Evolutionary conservation across 345 rosid species (phyloP), one percentile per base, ranked within the genome.

Genomic region (Conringia planisiliqua): DNA sequence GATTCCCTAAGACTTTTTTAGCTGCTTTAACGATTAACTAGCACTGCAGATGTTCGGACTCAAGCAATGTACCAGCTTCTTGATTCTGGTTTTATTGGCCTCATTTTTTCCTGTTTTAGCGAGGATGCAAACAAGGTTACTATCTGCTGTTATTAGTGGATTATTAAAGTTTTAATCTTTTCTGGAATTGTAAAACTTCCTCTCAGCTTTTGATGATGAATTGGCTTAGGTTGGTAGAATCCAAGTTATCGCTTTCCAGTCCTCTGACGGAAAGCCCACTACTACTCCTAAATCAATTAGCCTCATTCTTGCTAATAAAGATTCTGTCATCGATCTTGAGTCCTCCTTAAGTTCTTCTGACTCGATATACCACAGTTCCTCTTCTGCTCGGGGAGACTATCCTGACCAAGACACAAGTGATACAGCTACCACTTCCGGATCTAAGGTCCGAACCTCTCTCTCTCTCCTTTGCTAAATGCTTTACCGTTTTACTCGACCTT

Each of bases 11-110:
- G 10, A 1, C 1, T 12, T 0, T 52, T 26, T 10, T 29, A 9
- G 48, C 30, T 33, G 33, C 16, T 38, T 60, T 71, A n/a, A 40
- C n/a, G 17, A 10, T 22, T 65, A 44, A 72, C 20, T 36, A 46
- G 58, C 46, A 16, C 66, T 84, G 79, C 88, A 95, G 99, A 92
- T 89, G 99, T 95, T 74, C 87, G 97, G 61, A 95, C 99, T 56
- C 99, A 95, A 81, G 97, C 96, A 58, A 95, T 92, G 98, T 95
- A 90, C 82, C 99, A 95, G 81, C 94, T 95, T 61, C 86, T 95
- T 56, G 98, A 95, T 83, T 81, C 99, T 63, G 99, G 99, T 12
- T 95, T 95, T 76, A 84, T 95, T 77, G 99, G 99, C 24, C 85
- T 95, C 62, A 92, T 92, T 73, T 92, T 90, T 82, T 95, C 99